A percentile compares a stretch with the other conserved stretches of the same genome.
Evolutionary conservation across 164 flowering plant genomes (phyloP).

Genomic region (Vitis rotundifolia): DNA sequence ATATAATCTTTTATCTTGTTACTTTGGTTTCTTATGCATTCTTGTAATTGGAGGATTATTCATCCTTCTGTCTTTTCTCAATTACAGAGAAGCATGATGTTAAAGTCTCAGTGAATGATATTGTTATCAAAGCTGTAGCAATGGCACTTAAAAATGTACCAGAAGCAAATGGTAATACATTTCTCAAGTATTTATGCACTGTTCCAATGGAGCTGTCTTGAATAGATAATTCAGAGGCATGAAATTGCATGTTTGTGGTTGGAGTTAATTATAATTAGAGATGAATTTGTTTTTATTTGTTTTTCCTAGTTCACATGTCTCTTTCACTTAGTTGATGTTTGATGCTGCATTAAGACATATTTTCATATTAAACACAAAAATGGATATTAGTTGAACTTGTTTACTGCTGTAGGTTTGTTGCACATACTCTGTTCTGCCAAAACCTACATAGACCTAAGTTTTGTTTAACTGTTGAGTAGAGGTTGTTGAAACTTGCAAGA

Average conservation of each 20-base stretch:
- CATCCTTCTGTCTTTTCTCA: constrained; percentile 14
- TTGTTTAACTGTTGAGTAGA: neutral
- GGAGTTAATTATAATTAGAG: no score
- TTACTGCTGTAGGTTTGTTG: neutral
- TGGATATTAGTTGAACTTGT: neutral
- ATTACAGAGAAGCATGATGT: constrained; percentile 73
- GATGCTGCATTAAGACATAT: neutral
- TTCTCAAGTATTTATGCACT: neutral
- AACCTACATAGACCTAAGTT: neutral
- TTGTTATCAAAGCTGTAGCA: constrained; percentile 95
- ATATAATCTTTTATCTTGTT: constrained; percentile 1
- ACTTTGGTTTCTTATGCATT: neutral
- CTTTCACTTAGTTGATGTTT: neutral
- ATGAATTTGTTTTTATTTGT: no score
- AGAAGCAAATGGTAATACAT: constrained; percentile 81
- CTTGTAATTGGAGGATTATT: constrained; percentile 4
- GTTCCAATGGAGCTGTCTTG: neutral
- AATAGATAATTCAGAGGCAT: neutral
- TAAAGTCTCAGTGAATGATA: constrained; percentile 96
- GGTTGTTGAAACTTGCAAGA: neutral
- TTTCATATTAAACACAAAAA: neutral
- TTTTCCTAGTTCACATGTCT: no score
- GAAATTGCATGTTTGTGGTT: no score
- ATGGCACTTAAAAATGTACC: constrained; percentile 80
- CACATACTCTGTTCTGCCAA: neutral